phyloP scores from a whole-genome alignment of 2,329 filamentous ascomycete genomes.

The Simplicillium sp. region DNA sequence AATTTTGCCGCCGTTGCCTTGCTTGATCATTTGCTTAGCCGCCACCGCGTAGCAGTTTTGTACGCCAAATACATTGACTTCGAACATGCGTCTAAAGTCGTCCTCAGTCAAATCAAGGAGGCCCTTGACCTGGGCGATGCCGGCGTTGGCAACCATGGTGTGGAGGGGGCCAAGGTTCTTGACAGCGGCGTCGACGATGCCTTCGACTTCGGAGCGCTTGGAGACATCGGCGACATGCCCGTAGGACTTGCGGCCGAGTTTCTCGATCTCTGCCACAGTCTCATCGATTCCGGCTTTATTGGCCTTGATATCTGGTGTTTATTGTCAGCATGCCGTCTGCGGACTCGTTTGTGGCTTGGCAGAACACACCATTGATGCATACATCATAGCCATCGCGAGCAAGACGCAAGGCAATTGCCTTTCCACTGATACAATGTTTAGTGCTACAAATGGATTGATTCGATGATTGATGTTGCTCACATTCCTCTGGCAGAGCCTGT shows the following conservation, averaged over 20 bases:
- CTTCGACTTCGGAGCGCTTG: conserved; percentile 38
- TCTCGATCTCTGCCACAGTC: conserved; percentile 41
- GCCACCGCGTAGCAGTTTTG: conserved; percentile 56
- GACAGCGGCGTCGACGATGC: conserved; percentile 41
- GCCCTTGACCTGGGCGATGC: conserved; percentile 47
- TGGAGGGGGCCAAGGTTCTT: conserved; percentile 39
- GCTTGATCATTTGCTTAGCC: conserved; percentile 55
- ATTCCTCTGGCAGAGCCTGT: background rate
- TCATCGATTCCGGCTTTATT: conserved; percentile 34
- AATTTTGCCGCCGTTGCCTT: conserved; percentile 43
- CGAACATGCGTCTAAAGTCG: conserved; percentile 50
- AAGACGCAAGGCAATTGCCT: conserved; percentile 52
- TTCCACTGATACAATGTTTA: conserved; percentile 33
- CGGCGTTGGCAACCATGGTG: conserved; percentile 49
- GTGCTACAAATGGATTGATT: background rate
- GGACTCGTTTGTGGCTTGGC: background rate
- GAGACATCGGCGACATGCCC: conserved; percentile 52
- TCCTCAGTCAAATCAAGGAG: conserved; percentile 46
- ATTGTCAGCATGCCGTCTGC: background rate
- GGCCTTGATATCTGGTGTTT: background rate
- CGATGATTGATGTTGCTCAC: background rate
- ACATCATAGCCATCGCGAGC: conserved; percentile 57
- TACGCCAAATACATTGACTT: conserved; percentile 55
- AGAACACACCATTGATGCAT: conserved; percentile 29
- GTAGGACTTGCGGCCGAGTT: conserved; percentile 40